Evolutionary conservation across 169 alveolate species (phyloP).

Genomic region (Plasmodium knowlesi): DNA sequence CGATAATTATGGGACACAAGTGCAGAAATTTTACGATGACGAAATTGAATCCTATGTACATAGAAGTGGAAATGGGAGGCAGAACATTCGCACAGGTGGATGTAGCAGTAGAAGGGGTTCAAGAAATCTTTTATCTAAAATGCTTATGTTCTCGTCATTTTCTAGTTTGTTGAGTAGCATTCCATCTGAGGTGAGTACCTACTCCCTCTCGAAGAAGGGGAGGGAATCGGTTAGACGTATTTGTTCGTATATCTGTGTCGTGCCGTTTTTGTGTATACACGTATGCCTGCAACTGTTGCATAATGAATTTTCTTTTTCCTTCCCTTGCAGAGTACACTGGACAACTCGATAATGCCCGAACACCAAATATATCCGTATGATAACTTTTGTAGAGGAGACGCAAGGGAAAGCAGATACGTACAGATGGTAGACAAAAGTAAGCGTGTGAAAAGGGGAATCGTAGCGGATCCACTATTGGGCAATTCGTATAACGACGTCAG

Average conservation of each 20-base stretch:
- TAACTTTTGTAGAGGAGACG: not conserved
- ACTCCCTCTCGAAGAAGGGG: not conserved
- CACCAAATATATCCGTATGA: not conserved
- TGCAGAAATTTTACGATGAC: not conserved
- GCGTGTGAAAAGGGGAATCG: not conserved
- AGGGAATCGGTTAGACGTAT: not conserved
- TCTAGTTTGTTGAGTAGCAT: not conserved
- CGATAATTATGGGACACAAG: not conserved
- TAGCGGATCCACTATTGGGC: not conserved
- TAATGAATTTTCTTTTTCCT: not conserved
- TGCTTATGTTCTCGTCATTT: not conserved
- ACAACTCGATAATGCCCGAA: not conserved
- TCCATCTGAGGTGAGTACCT: not conserved
- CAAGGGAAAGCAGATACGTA: not conserved
- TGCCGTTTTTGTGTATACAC: not conserved
- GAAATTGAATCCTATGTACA: not conserved
- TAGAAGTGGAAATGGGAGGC: not conserved
- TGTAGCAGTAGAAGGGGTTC: not conserved
- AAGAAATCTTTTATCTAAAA: not conserved
- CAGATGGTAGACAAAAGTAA: not conserved
- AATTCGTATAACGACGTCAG: not conserved
- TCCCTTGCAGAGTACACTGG: not conserved
- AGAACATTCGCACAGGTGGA: not conserved
- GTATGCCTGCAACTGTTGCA: not conserved
- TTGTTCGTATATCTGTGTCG: not conserved